Conservation (phyloP, 1,284 basidiomycete species). For the Rhodotorula sp. region DNA sequence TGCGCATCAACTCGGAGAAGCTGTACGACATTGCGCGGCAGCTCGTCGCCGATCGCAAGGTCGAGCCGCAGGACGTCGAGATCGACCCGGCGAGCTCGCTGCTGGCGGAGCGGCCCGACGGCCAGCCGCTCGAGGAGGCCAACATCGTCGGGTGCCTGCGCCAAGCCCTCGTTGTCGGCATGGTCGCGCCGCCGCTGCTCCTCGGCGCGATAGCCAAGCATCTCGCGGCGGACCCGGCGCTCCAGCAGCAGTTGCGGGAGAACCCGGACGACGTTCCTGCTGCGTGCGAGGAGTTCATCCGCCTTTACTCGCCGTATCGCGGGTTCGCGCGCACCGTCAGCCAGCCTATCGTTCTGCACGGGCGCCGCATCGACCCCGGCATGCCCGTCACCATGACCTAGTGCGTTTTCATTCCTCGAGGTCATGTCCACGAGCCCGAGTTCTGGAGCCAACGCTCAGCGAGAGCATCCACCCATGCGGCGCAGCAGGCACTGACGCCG, state of each 20-base stretch:
- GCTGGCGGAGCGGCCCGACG: conserved; percentile 4
- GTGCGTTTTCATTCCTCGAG: background rate
- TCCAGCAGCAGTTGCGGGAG: conserved; percentile 19
- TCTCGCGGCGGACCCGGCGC: conserved; percentile 7
- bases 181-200: conserved; percentile 19
- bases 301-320: conserved; percentile 27
- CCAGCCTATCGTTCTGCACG: conserved; percentile 14
- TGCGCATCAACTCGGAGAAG: conserved; percentile 6
- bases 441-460: background rate
- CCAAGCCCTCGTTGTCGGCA: conserved; percentile 20
- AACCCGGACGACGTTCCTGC: conserved; percentile 15
- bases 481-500: background rate
- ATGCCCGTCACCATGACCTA: conserved; percentile 34
- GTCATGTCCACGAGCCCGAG: too few species aligned
- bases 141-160: conserved; percentile 17
- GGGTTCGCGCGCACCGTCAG: conserved; percentile 21
- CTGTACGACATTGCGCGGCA: conserved; percentile 24
- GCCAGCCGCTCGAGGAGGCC: conserved; percentile 11
- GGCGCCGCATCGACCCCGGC: conserved; percentile 16
- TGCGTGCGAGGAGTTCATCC: conserved; percentile 28
- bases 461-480: too few species aligned
- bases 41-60: conserved; percentile 9
- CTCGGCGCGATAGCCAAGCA: conserved; percentile 18
- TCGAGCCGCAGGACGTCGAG: conserved; percentile 17
- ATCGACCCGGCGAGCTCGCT: conserved; percentile 26